These are phyloP conservation scores for Sporisorium iseilematis-ciliati DNA, from an alignment of 1,284 basidiomycete genomes.

Conservation along the genomic window DNA sequence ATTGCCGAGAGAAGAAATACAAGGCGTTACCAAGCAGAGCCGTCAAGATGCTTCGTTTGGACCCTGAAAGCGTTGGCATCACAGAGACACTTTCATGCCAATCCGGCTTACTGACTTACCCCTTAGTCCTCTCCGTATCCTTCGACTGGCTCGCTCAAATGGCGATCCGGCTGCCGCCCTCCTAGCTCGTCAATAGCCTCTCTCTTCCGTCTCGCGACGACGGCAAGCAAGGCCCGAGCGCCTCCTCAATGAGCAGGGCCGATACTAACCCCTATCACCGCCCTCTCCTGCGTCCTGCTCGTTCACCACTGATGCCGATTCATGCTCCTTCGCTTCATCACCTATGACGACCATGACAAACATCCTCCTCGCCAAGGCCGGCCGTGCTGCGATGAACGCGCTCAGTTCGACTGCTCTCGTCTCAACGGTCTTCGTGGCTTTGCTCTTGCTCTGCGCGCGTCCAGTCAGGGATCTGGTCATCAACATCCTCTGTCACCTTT, in stretches of 20 bases:
- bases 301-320: background rate
- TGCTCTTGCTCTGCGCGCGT: conserved; percentile 22
- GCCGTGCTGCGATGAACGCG: background rate
- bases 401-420: conserved; percentile 2
- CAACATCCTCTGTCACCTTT: conserved; percentile 20
- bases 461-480: conserved; percentile 4
- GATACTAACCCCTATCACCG: too few species aligned
- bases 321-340: background rate
- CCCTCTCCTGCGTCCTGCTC: background rate
- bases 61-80: background rate
- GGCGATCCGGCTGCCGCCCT: background rate
- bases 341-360: conserved; percentile 1
- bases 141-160: too few species aligned
- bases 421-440: background rate
- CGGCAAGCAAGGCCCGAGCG: too few species aligned
- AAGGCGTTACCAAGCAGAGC: background rate
- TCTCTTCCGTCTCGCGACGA: too few species aligned
- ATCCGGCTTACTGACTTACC: too few species aligned
- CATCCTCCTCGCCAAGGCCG: background rate
- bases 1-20: background rate
- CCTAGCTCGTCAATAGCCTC: background rate
- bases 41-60: background rate
- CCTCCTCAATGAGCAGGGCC: too few species aligned
- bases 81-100: too few species aligned
- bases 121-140: background rate